phyloP scores from a whole-genome alignment of 495 filamentous ascomycete genomes.

The Talaromyces thailandensis region DNA sequence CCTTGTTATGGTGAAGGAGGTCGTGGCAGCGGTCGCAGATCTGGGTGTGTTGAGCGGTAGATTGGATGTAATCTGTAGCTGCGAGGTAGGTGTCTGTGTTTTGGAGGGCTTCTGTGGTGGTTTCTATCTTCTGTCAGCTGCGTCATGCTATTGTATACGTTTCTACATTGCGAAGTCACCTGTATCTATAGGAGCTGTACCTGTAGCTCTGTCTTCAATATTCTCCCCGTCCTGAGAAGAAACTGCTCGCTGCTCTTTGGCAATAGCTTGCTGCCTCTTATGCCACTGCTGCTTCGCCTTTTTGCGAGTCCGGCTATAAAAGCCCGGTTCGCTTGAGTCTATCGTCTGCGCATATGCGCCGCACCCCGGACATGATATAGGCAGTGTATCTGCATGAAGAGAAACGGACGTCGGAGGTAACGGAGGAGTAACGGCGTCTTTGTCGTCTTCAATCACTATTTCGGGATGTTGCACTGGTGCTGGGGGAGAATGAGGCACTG shows the following conservation, averaged over 20 bases:
- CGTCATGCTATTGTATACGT: background rate
- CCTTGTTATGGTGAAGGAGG: constrained; percentile 63
- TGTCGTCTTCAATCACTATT: background rate
- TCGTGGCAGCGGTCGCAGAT: constrained; percentile 84
- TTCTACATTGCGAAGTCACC: background rate
- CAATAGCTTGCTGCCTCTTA: constrained; percentile 34
- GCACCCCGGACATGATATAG: constrained; percentile 68
- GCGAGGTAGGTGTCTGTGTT: constrained; percentile 22
- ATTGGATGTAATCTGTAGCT: constrained; percentile 12
- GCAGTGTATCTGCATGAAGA: constrained; percentile 15
- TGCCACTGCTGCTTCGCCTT: constrained; percentile 25
- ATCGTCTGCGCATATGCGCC: constrained; percentile 73
- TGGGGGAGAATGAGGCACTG: background rate
- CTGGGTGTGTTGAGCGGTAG: constrained; percentile 19
- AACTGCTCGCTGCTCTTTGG: constrained; percentile 12
- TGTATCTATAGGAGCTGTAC: background rate
- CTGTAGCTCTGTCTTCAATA: constrained; percentile 4
- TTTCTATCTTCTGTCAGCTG: background rate
- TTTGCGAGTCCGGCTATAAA: constrained; percentile 54
- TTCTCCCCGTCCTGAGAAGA: constrained; percentile 14
- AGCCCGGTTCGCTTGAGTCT: constrained; percentile 64
- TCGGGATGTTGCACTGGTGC: background rate
- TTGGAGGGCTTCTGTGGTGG: background rate
- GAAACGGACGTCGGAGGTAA: constrained; percentile 1
- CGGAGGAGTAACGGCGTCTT: background rate